Evolutionary conservation across 2,329 filamentous ascomycete genomes (phyloP), one percentile per base, ranked within the genome.

Genomic region (Hymenoscyphus repandus): DNA sequence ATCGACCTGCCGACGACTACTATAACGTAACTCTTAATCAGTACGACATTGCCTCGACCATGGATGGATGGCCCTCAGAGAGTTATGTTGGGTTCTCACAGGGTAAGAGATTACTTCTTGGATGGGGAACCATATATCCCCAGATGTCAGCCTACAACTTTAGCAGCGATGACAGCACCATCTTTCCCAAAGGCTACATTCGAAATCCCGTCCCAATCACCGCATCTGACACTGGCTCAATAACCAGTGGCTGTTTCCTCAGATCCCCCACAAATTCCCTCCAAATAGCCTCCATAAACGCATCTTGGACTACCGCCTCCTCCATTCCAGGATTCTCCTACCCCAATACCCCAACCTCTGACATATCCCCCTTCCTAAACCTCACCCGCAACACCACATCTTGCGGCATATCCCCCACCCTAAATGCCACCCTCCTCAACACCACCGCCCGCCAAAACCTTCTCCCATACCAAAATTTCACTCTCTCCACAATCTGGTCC

Each of bases 51-150:
- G 58, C 65, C 6, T 71, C 70, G 17, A 84, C 81, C 0, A 62
- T 70, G 1, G 73, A 82, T 65, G 83, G 83, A 10, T 86, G 83
- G 83, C 83, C 83, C 0, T 77, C 74, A n/a, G 76, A 80, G 57
- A 72, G 74, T 17, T 82, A 74, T 57, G 65, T 84, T 32, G 78
- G 82, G 56, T 72, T 83, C 40, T 69, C 71, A 1, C 68, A 72
- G 42, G 70, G 72, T n/a, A 74, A 74, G 56, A 71, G 82, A 31
- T 58, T 85, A 2, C 60, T 86, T 2, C 63, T 78, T 7, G 73
- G 74, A 34, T 82, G 78, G 62, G 81, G 81, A 1, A 68, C 63
- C 0, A 63, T 85, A 5, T 81, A 83, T 61, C 66, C 77, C 2
- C 77, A 83, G 49, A 76, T 85, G 70, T 55, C 62, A 9, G 64